Conservation (phyloP, 1,139 yeast genomes). For the Geotrichum armillariae region DNA sequence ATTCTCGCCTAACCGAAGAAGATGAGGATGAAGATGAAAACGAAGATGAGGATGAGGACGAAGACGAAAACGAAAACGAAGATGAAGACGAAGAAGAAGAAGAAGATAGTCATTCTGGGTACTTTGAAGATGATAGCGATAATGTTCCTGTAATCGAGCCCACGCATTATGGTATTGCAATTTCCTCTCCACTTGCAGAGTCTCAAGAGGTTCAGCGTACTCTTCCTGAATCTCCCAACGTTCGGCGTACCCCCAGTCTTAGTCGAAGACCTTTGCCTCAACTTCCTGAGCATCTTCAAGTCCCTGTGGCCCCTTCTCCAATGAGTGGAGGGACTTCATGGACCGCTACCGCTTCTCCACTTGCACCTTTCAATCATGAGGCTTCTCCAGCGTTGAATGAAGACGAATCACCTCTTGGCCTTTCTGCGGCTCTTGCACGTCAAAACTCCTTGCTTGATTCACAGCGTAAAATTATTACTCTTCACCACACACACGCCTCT, state of each 20-base stretch:
- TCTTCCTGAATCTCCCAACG: too few species aligned
- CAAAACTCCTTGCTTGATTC: conserved; percentile 36
- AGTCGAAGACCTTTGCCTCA: conserved; percentile 20
- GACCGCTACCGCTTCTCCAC: conserved; percentile 11
- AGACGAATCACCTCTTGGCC: neutral
- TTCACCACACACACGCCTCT: conserved; percentile 23
- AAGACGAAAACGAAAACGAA: too few species aligned
- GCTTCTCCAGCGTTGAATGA: neutral
- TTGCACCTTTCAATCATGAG: neutral
- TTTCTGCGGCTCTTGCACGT: conserved; percentile 1
- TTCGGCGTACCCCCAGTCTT: neutral
- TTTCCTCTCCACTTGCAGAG: conserved; percentile 25
- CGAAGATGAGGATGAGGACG: too few species aligned
- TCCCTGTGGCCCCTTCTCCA: conserved; percentile 7
- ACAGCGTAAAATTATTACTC: conserved; percentile 36
- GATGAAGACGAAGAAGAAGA: conserved; percentile 26
- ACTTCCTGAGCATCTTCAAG: conserved; percentile 11
- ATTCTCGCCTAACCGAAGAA: conserved; percentile 25
- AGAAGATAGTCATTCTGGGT: conserved; percentile 29
- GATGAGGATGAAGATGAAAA: conserved; percentile 28
- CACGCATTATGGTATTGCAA: conserved; percentile 33
- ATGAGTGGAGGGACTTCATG: conserved; percentile 12
- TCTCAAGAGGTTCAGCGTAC: conserved; percentile 16
- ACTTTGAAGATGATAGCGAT: conserved; percentile 33
- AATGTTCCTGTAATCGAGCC: conserved; percentile 24